A percentile compares a stretch with the other conserved stretches of the same genome.
Conservation (phyloP, 2,329 filamentous ascomycete species). For the Dichotomopilus funicola region DNA sequence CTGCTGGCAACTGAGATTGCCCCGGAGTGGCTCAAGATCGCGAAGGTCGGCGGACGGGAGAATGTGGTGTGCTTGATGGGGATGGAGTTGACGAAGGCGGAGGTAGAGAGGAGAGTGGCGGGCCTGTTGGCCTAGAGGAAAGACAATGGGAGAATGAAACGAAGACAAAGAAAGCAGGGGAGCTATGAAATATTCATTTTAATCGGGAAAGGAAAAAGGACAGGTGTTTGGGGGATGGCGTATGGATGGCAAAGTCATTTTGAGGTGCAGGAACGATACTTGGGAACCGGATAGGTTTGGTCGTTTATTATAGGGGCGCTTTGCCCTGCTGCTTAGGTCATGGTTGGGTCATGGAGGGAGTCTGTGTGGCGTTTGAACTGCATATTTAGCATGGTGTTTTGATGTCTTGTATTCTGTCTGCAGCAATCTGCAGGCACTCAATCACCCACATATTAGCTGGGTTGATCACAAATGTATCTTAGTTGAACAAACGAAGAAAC, state of each 20-base stretch:
- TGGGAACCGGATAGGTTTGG: neutral
- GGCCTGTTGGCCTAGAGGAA: constrained; percentile 18
- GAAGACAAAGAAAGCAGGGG: too few species aligned
- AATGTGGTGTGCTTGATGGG: constrained; percentile 50
- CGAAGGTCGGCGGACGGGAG: constrained; percentile 47
- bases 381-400: constrained; percentile 1
- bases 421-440: neutral
- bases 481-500: neutral
- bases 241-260: neutral
- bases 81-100: constrained; percentile 29
- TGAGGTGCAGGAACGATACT: neutral
- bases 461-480: neutral
- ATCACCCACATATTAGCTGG: neutral
- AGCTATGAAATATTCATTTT: too few species aligned
- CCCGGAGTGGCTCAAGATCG: constrained; percentile 49
- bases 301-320: neutral
- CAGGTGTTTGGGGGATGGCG: neutral
- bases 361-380: neutral
- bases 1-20: constrained; percentile 49
- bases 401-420: neutral
- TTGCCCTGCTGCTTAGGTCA: neutral
- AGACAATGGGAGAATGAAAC: neutral
- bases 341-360: neutral
- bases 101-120: constrained; percentile 29
- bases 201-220: too few species aligned